Evolutionary conservation across 78 protist species (phyloP).

Genomic region (Chrysochromulina parva): DNA sequence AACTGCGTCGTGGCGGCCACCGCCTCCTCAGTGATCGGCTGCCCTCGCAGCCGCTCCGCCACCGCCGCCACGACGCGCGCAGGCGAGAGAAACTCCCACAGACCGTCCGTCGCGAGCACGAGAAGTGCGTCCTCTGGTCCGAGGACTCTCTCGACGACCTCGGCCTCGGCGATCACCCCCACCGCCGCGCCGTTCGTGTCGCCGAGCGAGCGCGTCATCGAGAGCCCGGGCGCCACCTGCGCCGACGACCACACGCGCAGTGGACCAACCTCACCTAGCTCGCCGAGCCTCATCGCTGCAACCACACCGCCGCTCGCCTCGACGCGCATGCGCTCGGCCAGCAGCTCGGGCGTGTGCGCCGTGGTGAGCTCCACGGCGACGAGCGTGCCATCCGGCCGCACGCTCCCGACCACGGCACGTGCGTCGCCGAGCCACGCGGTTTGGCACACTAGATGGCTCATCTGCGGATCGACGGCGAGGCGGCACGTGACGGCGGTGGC

Average conservation of each 20-base stretch:
- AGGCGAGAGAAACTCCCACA: background rate
- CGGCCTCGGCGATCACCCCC: background rate
- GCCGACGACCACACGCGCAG: background rate
- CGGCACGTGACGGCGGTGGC: background rate
- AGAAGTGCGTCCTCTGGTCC: background rate
- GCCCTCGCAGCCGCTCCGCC: no score
- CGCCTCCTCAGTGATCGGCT: no score
- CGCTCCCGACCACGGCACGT: background rate
- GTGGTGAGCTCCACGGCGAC: background rate
- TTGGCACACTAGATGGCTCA: background rate
- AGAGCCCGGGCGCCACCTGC: background rate
- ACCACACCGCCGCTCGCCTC: constrained; percentile 51
- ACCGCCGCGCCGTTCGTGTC: background rate
- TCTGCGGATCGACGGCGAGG: background rate
- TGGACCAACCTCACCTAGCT: constrained; percentile 22
- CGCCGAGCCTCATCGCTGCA: constrained; percentile 17
- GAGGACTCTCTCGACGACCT: background rate
- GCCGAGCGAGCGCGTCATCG: background rate
- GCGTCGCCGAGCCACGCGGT: background rate
- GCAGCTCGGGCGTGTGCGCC: constrained; percentile 60
- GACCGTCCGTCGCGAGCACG: background rate
- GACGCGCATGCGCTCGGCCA: constrained; percentile 58
- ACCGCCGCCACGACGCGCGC: no score
- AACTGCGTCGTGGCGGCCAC: no score
- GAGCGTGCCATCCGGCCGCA: background rate